Percentiles rank a stretch among this genome's conserved stretches.
Conservation (phyloP, 164 flowering plant species). For the Warburgia ugandensis region DNA sequence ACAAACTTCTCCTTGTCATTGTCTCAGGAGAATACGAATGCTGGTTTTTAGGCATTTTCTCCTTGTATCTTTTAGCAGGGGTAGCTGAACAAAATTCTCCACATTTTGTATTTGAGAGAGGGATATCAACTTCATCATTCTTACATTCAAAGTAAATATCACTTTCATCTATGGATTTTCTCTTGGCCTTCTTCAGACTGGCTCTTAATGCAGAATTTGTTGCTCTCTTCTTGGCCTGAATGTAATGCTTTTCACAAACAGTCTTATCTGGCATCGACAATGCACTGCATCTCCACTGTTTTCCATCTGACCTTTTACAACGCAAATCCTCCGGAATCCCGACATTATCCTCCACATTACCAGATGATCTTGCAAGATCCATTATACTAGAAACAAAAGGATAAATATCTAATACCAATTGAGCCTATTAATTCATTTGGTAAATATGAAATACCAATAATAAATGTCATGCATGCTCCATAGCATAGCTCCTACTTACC, state of each 20-base stretch:
- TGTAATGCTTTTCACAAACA: slow-evolving; percentile 92
- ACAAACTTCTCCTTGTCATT: slow-evolving; percentile 32
- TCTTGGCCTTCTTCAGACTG: slow-evolving; percentile 66
- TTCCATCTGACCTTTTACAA: slow-evolving; percentile 96
- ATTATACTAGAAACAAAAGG: too few species aligned
- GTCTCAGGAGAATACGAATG: slow-evolving; percentile 49
- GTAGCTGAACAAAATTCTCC: slow-evolving; percentile 30
- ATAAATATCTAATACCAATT: too few species aligned
- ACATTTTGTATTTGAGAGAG: slow-evolving; percentile 26
- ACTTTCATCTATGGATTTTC: slow-evolving; percentile 49
- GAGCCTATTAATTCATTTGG: too few species aligned
- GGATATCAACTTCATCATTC: slow-evolving; percentile 60
- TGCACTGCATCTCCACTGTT: slow-evolving; percentile 97
- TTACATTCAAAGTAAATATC: slow-evolving; percentile 58
- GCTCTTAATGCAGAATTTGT: slow-evolving; percentile 90
- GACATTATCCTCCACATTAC: slow-evolving; percentile 57
- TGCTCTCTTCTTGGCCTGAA: slow-evolving; percentile 94
- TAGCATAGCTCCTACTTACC: too few species aligned
- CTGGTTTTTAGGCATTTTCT: slow-evolving; percentile 35
- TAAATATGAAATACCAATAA: too few species aligned
- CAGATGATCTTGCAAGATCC: slow-evolving; percentile 52
- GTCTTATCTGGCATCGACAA: slow-evolving; percentile 97
- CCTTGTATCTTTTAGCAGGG: slow-evolving; percentile 41
- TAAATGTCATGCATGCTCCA: too few species aligned
- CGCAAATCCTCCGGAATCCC: slow-evolving; percentile 93